Percentiles rank a stretch among this genome's conserved stretches.
These are phyloP conservation scores for Aethionema arabicum DNA, from an alignment of 345 rosid species.

Conservation along the genomic window DNA sequence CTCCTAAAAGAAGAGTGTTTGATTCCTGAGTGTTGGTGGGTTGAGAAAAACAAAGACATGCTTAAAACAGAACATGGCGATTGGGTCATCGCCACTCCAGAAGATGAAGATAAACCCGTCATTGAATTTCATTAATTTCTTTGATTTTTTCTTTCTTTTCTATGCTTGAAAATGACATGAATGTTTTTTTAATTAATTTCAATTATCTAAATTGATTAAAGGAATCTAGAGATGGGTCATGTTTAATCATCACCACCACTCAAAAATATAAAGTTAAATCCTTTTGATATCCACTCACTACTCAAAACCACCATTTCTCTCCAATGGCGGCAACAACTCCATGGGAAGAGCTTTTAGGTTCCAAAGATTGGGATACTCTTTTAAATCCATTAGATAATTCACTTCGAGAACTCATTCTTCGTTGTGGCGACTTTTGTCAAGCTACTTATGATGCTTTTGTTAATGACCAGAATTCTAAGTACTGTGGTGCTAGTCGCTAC, in stretches of 20 bases:
- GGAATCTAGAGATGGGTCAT: constrained; percentile 12
- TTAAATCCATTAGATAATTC: constrained; percentile 66
- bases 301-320: constrained; percentile 7
- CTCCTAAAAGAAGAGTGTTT: constrained; percentile 61
- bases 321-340: constrained; percentile 44
- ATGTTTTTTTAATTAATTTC: neutral
- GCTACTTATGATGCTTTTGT: constrained; percentile 90
- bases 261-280: neutral
- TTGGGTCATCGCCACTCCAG: constrained; percentile 54
- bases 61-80: constrained; percentile 54
- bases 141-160: neutral
- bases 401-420: constrained; percentile 71
- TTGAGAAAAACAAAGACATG: constrained; percentile 84
- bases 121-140: constrained; percentile 28
- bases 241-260: constrained; percentile 21
- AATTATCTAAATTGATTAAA: neutral
- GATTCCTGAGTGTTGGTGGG: constrained; percentile 89
- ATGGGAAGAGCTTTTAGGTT: constrained; percentile 67
- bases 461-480: constrained; percentile 79
- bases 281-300: constrained; percentile 6
- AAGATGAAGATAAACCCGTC: constrained; percentile 60
- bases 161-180: constrained; percentile 20
- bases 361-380: constrained; percentile 64
- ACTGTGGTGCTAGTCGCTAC: constrained; percentile 84
- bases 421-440: constrained; percentile 90